Conservation (phyloP, 1,284 basidiomycete species). For the Marasmius oreades region DNA sequence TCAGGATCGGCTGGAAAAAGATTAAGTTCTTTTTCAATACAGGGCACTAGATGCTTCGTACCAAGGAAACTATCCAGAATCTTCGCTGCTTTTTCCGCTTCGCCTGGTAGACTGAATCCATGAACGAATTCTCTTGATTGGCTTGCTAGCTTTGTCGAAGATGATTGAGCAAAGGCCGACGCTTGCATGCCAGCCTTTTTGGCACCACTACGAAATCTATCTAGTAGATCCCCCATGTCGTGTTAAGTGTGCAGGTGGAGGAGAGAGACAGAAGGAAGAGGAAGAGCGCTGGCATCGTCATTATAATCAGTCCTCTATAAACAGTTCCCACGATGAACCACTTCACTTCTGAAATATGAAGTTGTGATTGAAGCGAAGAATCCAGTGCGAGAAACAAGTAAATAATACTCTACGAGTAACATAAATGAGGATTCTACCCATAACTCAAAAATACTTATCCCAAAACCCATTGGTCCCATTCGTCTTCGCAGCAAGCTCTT, state of each 20-base stretch:
- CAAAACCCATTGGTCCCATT: constrained; percentile 82
- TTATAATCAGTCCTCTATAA: too few relatives aligned
- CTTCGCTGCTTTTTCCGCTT: constrained; percentile 89
- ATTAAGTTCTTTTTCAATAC: constrained; percentile 3
- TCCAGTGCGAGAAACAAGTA: too few relatives aligned
- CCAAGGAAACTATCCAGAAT: constrained; percentile 89
- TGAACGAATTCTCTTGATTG: constrained; percentile 77
- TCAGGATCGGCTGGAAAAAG: constrained; percentile 77
- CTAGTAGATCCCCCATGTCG: constrained; percentile 42
- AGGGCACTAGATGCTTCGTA: constrained; percentile 34
- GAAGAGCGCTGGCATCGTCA: too few relatives aligned
- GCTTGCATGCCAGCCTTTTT: constrained; percentile 81
- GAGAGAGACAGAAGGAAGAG: not conserved
- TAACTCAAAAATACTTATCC: constrained; percentile 63
- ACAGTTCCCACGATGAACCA: too few relatives aligned
- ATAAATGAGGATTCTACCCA: not conserved
- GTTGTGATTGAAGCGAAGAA: too few relatives aligned
- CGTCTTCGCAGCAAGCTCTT: constrained; percentile 51
- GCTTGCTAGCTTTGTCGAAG: constrained; percentile 62
- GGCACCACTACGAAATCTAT: constrained; percentile 79
- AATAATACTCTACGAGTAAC: too few relatives aligned
- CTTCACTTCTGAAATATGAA: too few relatives aligned
- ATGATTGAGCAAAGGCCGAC: constrained; percentile 65
- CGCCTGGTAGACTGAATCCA: constrained; percentile 82
- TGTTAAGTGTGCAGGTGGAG: not conserved